Percentiles rank a stretch among this genome's conserved stretches.
Evolutionary conservation across 345 rosid genomes (phyloP).

Genomic region (Limnanthes douglasii): DNA sequence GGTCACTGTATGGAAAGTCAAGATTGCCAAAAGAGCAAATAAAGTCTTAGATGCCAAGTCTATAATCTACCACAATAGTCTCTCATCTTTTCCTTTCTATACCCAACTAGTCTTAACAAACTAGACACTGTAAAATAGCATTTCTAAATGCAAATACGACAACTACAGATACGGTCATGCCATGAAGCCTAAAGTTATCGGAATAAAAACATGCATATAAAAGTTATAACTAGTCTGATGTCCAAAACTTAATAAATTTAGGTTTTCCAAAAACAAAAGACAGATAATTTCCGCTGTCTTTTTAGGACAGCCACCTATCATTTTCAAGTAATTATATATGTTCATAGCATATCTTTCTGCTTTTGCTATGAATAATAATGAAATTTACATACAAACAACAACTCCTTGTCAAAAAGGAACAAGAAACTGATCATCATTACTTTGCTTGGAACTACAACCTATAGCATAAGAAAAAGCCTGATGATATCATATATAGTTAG

Average conservation of each 20-base stretch:
- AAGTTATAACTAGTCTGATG: not conserved
- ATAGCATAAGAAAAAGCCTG: not conserved
- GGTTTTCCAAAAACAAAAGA: no score
- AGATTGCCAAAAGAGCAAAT: no score
- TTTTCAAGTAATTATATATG: not conserved
- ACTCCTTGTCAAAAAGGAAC: not conserved
- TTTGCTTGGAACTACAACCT: not conserved
- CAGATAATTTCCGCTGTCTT: no score
- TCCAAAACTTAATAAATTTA: not conserved
- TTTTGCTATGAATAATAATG: not conserved
- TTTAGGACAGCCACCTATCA: not conserved
- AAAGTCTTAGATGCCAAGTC: not conserved
- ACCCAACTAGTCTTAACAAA: constrained; percentile 19
- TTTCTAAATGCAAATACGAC: constrained; percentile 1
- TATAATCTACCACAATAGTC: not conserved
- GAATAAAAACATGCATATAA: not conserved
- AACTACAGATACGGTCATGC: not conserved
- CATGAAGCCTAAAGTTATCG: not conserved
- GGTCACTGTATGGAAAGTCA: no score
- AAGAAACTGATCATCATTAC: not conserved
- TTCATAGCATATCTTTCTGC: not conserved
- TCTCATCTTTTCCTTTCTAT: no score
- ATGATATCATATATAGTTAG: constrained; percentile 1
- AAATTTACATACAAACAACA: not conserved
- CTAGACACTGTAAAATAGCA: constrained; percentile 7